These are phyloP conservation scores for Lasiodiplodia citricola DNA, from an alignment of 2,329 filamentous ascomycete species.

Conservation along the genomic window DNA sequence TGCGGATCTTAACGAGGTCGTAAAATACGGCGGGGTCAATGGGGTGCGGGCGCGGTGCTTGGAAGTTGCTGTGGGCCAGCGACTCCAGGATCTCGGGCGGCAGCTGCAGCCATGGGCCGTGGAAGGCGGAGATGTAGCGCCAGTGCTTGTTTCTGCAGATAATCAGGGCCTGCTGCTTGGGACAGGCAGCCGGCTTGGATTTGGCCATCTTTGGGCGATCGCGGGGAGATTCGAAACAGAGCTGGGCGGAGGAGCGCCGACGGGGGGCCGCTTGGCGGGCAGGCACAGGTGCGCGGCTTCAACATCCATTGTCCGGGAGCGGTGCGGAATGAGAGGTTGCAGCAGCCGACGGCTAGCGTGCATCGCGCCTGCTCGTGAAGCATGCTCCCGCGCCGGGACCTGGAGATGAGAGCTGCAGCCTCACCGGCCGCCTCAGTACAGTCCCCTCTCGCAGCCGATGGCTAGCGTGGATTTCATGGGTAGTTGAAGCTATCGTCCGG, in stretches of 20 bases:
- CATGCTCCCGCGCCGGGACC: neutral
- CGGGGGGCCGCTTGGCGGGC: neutral
- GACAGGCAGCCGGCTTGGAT: neutral
- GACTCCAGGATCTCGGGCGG: slow-evolving; percentile 79
- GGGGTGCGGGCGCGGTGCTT: slow-evolving; percentile 74
- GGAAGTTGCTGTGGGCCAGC: slow-evolving; percentile 80
- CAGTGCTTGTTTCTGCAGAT: slow-evolving; percentile 66
- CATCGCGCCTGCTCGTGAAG: neutral
- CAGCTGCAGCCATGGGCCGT: slow-evolving; percentile 82
- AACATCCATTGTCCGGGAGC: neutral
- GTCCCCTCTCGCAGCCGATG: too few relatives aligned
- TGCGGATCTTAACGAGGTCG: slow-evolving; percentile 81
- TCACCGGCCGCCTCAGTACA: neutral
- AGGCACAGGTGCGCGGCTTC: neutral
- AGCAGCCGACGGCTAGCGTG: neutral
- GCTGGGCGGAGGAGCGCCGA: slow-evolving; percentile 10
- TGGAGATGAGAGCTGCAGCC: neutral
- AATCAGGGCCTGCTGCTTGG: slow-evolving; percentile 35
- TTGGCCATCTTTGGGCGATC: slow-evolving; percentile 15
- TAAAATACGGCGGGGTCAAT: slow-evolving; percentile 83
- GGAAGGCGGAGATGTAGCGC: slow-evolving; percentile 83
- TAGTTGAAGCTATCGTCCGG: too few relatives aligned
- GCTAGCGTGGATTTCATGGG: too few relatives aligned
- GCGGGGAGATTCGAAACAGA: neutral
- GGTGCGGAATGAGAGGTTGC: neutral